phyloP scores from a whole-genome alignment of 2,329 filamentous ascomycete species.

The Sarocladium kiliense region DNA sequence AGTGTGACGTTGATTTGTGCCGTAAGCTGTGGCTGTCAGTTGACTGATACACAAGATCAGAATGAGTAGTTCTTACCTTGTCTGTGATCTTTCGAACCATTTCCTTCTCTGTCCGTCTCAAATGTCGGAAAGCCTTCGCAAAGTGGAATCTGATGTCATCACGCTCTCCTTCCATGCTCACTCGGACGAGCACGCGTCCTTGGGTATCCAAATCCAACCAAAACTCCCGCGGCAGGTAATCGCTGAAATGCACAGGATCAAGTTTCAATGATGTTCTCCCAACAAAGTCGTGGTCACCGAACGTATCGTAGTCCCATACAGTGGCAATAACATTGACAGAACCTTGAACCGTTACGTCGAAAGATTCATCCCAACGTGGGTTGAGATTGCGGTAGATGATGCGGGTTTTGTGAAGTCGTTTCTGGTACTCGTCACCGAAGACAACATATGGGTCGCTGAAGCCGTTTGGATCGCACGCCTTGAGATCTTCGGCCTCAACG shows the following conservation, averaged over 20 bases:
- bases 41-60: slow-evolving; percentile 11
- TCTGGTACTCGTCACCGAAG: slow-evolving; percentile 94
- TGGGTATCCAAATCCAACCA: slow-evolving; percentile 98
- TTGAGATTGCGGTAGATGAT: slow-evolving; percentile 88
- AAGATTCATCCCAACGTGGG: slow-evolving; percentile 93
- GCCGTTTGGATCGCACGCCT: slow-evolving; percentile 94
- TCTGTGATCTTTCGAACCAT: slow-evolving; percentile 98
- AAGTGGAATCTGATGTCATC: slow-evolving; percentile 99
- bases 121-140: slow-evolving; percentile 88
- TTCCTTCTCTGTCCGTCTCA: slow-evolving; percentile 93
- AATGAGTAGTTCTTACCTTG: slow-evolving; percentile 57
- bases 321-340: slow-evolving; percentile 93
- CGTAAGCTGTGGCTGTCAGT: slow-evolving; percentile 57
- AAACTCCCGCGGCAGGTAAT: slow-evolving; percentile 92
- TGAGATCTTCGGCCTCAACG: slow-evolving; percentile 94
- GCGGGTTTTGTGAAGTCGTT: slow-evolving; percentile 88
- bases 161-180: slow-evolving; percentile 97
- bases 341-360: slow-evolving; percentile 90
- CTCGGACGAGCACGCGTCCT: slow-evolving; percentile 78
- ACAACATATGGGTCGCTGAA: slow-evolving; percentile 96
- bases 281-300: slow-evolving; percentile 96
- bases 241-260: slow-evolving; percentile 95
- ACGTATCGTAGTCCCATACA: slow-evolving; percentile 96
- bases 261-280: slow-evolving; percentile 95
- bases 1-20: slow-evolving; percentile 88